These are phyloP conservation scores for Flaveria floridana DNA, from an alignment of 140 eudicot species.

Conservation along the genomic window DNA sequence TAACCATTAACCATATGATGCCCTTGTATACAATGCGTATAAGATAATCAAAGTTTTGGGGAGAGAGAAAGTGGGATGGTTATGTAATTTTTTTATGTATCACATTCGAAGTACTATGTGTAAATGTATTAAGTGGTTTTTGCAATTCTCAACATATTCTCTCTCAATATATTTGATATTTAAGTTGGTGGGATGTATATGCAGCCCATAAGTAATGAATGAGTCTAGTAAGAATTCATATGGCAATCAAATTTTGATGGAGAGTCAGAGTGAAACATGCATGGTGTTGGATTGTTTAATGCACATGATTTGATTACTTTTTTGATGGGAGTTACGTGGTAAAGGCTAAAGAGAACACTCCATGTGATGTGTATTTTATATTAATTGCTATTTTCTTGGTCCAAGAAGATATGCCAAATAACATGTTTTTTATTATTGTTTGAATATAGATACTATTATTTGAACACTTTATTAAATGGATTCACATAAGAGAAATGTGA, in stretches of 20 bases:
- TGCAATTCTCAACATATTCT: background rate
- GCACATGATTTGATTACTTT: constrained; percentile 14
- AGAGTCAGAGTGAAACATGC: constrained; percentile 27
- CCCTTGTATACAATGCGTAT: too few species aligned
- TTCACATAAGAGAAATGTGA: background rate
- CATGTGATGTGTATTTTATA: constrained; percentile 29
- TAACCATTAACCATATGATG: too few species aligned
- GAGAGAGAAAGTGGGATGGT: too few species aligned
- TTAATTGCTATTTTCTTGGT: background rate
- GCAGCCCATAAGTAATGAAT: constrained; percentile 31
- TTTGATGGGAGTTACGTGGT: constrained; percentile 19
- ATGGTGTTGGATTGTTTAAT: constrained; percentile 32
- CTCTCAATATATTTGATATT: background rate
- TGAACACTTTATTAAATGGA: background rate
- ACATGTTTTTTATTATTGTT: background rate
- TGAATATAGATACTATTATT: background rate
- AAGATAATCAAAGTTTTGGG: too few species aligned
- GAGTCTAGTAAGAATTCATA: constrained; percentile 36
- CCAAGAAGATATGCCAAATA: constrained; percentile 12
- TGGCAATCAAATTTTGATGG: constrained; percentile 36
- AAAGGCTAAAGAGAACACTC: background rate
- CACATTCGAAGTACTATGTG: too few species aligned
- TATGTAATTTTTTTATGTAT: too few species aligned
- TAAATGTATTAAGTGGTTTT: too few species aligned
- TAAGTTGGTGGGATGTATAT: constrained; percentile 31